Conservation (phyloP, 768 basidiomycete genomes). For the Epithele typhae region DNA sequence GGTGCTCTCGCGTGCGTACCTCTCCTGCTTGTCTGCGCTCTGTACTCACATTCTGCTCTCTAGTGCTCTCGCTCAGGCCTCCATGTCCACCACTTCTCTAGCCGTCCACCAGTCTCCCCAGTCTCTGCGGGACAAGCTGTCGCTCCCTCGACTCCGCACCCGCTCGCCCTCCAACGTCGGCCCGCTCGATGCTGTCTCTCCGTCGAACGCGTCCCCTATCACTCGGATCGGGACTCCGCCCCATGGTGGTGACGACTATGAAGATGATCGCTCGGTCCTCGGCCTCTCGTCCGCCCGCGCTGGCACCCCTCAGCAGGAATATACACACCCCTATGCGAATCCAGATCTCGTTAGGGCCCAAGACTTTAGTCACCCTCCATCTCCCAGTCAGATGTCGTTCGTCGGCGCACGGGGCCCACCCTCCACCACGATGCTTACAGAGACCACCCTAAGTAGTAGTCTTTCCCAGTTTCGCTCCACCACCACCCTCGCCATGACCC, state of each 20-base stretch:
- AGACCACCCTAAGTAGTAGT: conserved; percentile 29
- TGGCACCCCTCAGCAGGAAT: conserved; percentile 29
- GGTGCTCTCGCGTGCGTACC: conserved; percentile 57
- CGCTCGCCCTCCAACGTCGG: conserved; percentile 25
- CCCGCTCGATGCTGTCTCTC: conserved; percentile 4
- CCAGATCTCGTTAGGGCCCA: conserved; percentile 50
- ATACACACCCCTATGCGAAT: conserved; percentile 76
- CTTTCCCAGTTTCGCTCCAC: conserved; percentile 26
- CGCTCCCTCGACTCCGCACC: conserved; percentile 35
- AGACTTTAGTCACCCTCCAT: conserved; percentile 11
- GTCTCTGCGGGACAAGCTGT: conserved; percentile 39
- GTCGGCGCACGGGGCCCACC: conserved; percentile 42
- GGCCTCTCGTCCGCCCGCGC: conserved; percentile 1
- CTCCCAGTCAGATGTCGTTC: conserved; percentile 22
- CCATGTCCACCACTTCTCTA: conserved; percentile 53
- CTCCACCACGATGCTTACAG: conserved; percentile 49
- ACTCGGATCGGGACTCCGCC: conserved; percentile 9
- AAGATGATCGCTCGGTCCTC: conserved; percentile 5
- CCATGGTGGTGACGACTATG: neutral
- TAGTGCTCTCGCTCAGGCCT: conserved; percentile 60
- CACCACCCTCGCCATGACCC: conserved; percentile 23
- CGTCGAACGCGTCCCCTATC: conserved; percentile 9
- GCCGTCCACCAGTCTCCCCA: conserved; percentile 29
- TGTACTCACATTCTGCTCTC: neutral
- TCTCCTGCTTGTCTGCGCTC: conserved; percentile 4